These are phyloP conservation scores for Fusarium haematococcum DNA, from an alignment of 2,329 filamentous ascomycete genomes.

Conservation along the genomic window DNA sequence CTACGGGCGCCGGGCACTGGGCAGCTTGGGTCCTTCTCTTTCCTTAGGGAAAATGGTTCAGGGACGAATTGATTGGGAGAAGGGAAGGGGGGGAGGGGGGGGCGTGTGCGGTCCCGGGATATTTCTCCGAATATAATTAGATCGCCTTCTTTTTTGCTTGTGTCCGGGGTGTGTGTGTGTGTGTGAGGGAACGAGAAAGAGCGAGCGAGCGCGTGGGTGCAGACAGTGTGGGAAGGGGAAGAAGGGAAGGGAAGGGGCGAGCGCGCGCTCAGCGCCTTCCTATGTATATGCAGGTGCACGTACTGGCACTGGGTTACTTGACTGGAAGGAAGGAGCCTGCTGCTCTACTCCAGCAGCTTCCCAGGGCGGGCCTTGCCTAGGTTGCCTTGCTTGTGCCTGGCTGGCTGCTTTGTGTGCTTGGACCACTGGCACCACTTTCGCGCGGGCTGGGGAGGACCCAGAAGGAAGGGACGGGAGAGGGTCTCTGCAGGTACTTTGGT, in stretches of 20 bases:
- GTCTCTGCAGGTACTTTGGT: constrained; percentile 13
- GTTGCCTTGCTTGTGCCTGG: not conserved
- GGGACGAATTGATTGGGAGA: constrained; percentile 3
- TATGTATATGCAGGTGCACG: not conserved
- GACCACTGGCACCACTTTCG: constrained; percentile 1
- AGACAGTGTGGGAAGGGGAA: not conserved
- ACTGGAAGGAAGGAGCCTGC: constrained; percentile 10
- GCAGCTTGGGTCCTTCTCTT: not conserved
- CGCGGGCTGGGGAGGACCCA: constrained; percentile 10
- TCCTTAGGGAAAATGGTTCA: not conserved
- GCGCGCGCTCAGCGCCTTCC: not conserved
- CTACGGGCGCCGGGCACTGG: constrained; percentile 32
- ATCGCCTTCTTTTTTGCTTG: constrained; percentile 25
- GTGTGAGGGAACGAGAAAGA: not conserved
- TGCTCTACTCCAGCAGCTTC: not conserved
- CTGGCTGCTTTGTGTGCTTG: not conserved
- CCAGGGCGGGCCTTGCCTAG: not conserved
- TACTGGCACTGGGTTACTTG: not conserved
- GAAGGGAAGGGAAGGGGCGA: not conserved
- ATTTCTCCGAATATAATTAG: constrained; percentile 43
- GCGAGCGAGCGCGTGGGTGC: not conserved
- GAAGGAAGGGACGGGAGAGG: constrained; percentile 31
- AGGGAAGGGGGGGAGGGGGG: constrained; percentile 17
- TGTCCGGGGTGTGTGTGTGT: constrained; percentile 13
- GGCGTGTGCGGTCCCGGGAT: constrained; percentile 16